A percentile compares a stretch with the other conserved stretches of the same genome.
Conservation (phyloP, 2,329 filamentous ascomycete genomes). For the Cercospora janseana region DNA sequence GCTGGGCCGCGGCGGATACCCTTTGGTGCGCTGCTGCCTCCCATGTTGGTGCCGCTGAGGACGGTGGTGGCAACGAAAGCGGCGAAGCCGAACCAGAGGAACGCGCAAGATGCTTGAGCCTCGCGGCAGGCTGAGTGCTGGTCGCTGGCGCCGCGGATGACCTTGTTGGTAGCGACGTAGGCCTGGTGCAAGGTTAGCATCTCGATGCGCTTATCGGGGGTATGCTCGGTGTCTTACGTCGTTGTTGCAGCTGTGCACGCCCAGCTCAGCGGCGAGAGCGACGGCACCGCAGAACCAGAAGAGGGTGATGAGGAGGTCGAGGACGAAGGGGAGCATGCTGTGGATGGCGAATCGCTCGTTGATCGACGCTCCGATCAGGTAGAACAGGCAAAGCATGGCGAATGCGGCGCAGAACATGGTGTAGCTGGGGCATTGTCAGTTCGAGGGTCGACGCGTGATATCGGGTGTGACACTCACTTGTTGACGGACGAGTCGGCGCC, state of each 20-base stretch:
- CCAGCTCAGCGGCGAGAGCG: slow-evolving; percentile 67
- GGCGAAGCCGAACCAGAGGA: slow-evolving; percentile 75
- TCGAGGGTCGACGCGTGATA: neutral
- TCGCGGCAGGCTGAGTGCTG: slow-evolving; percentile 66
- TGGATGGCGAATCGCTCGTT: slow-evolving; percentile 52
- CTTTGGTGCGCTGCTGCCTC: slow-evolving; percentile 50
- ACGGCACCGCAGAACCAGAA: slow-evolving; percentile 71
- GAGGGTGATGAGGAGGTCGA: slow-evolving; percentile 61
- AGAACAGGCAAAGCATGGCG: slow-evolving; percentile 64
- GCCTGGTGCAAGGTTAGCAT: slow-evolving; percentile 23
- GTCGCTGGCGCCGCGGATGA: slow-evolving; percentile 51
- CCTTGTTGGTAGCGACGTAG: slow-evolving; percentile 42
- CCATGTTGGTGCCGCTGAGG: slow-evolving; percentile 55
- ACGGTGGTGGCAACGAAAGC: slow-evolving; percentile 57
- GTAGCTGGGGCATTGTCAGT: slow-evolving; percentile 4
- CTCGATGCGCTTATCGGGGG: neutral
- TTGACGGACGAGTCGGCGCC: slow-evolving; percentile 50
- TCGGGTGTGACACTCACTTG: slow-evolving; percentile 42
- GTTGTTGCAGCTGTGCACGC: slow-evolving; percentile 66
- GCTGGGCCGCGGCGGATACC: slow-evolving; percentile 49
- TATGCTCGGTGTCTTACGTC: slow-evolving; percentile 43
- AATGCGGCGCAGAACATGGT: slow-evolving; percentile 69
- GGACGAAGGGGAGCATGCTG: slow-evolving; percentile 53
- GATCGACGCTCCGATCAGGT: slow-evolving; percentile 59
- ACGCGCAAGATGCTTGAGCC: slow-evolving; percentile 70